Percentiles rank a stretch among this genome's conserved stretches.
Evolutionary conservation across 2,329 filamentous ascomycete genomes (phyloP).

Genomic region (Calonectria multiphialidica): DNA sequence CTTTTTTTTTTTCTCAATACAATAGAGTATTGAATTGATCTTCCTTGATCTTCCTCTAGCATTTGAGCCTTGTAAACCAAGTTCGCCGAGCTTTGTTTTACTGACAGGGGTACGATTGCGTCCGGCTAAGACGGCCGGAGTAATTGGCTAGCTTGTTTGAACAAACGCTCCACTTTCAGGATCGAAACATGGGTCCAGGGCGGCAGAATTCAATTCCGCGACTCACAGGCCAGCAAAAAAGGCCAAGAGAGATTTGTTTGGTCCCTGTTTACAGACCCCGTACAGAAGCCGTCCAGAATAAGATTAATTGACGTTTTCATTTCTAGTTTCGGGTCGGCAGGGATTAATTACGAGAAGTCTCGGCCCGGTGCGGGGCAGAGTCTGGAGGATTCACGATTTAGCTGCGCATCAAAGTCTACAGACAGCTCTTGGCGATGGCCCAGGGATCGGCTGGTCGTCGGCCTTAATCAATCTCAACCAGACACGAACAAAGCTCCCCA

Average conservation of each 20-base stretch:
- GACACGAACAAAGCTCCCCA: too few species aligned
- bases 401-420: constrained; percentile 2
- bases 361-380: neutral
- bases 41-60: too few species aligned
- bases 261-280: neutral
- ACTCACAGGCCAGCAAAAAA: neutral
- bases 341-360: neutral
- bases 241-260: constrained; percentile 9
- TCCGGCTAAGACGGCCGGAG: constrained; percentile 9
- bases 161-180: neutral
- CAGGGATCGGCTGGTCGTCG: neutral
- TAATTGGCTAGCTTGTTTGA: constrained; percentile 10
- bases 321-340: neutral
- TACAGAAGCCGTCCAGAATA: neutral
- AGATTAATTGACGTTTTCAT: constrained; percentile 2
- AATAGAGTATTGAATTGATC: neutral
- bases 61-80: neutral
- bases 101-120: neutral
- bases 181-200: neutral
- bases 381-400: constrained; percentile 7
- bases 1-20: neutral
- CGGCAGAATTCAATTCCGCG: neutral
- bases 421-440: neutral
- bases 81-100: neutral
- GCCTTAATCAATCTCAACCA: neutral